Evolutionary conservation across 2,329 filamentous ascomycete species (phyloP), one percentile per base, ranked within the genome.

Genomic region (Cordyceps fumosorosea): DNA sequence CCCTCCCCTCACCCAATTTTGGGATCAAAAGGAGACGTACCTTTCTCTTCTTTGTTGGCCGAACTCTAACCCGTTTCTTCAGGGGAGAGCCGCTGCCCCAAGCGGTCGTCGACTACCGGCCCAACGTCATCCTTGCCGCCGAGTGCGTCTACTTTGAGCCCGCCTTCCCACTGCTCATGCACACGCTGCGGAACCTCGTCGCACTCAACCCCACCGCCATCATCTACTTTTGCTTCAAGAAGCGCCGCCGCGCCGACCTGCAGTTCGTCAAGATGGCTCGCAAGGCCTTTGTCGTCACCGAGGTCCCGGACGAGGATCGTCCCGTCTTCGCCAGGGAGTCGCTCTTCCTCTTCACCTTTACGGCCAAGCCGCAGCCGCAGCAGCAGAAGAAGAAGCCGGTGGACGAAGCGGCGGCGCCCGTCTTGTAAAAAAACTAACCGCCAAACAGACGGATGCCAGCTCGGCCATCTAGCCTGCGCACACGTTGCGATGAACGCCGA

Each of bases 81-180:
- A 88, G 86, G 86, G 85, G 85, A 62, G 81, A 87, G 65, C 77
- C 83, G 58, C 76, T 89, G 52, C 79, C 85, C 44, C 73, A 77
- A 48, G 74, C 77, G 50, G 77, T 88, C 50, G 67, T 80, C 58
- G 75, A 80, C 60, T 79, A 80, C 67, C 83, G 84, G 65, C 91
- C 92, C 20, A 86, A 93, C 69, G 80, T 96, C 61, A 87, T 99
- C 62, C 82, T 98, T n/a, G 95, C 95, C 3, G 93, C 93, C 47
- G 95, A 98, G 74, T 98, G 93, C 76, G 92, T 96, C 55, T 99
- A 98, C 78, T 96, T 96, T 74, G 95, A 98, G 75, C 92, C 93
- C 3, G 91, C 95, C 1, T 98, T 98, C 71, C 93, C 93, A 34
- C 80, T 97, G 40, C 82, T 99, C 53, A 83, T 95, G 70, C 78